phyloP scores from a whole-genome alignment of 768 basidiomycete species.

The Boletales sp. region DNA sequence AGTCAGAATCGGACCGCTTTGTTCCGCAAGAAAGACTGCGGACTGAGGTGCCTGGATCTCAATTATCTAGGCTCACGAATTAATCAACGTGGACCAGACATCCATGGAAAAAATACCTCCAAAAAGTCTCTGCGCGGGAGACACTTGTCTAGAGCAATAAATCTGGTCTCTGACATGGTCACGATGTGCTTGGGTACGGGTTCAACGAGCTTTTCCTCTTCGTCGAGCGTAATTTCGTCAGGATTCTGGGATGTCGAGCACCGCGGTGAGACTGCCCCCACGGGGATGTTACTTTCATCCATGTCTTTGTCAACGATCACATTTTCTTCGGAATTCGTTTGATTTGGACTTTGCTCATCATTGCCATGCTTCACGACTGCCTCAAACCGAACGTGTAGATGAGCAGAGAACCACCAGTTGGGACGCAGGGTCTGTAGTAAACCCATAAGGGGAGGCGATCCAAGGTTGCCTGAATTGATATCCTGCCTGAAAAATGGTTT shows the following conservation, averaged over 20 bases:
- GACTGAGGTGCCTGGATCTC: conserved; percentile 46
- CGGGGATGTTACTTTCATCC: conserved; percentile 6
- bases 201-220: conserved; percentile 44
- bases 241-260: conserved; percentile 36
- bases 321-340: conserved; percentile 40
- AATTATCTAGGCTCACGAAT: conserved; percentile 52
- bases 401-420: conserved; percentile 89
- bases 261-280: conserved; percentile 22
- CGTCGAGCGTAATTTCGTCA: conserved; percentile 50
- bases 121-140: conserved; percentile 72
- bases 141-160: conserved; percentile 92
- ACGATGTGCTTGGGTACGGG: conserved; percentile 29
- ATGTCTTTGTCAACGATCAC: conserved; percentile 35
- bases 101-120: conserved; percentile 48
- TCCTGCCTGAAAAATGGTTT: conserved; percentile 80
- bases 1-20: conserved; percentile 39
- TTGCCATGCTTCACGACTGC: conserved; percentile 54
- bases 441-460: conserved; percentile 83
- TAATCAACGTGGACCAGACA: neutral
- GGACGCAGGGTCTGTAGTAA: conserved; percentile 72
- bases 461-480: conserved; percentile 62
- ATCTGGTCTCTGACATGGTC: conserved; percentile 51
- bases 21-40: conserved; percentile 5
- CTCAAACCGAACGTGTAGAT: conserved; percentile 85
- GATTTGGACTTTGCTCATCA: neutral